Percentiles rank a stretch among this genome's conserved stretches.
Conservation (phyloP, 495 filamentous ascomycete species). For the Talaromyces proteolyticus region DNA sequence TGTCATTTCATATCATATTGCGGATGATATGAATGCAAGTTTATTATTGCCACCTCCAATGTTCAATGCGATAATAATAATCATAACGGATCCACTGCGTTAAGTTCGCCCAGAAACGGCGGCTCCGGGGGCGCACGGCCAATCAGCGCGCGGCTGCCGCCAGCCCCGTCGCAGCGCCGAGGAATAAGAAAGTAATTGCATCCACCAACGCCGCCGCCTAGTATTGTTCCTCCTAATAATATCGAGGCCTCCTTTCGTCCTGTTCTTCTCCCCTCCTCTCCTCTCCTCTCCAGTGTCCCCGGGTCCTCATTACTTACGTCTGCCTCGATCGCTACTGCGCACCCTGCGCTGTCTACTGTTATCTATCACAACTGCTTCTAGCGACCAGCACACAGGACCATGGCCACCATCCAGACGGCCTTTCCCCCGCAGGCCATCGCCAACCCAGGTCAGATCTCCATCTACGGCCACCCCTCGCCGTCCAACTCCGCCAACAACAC, state of each 20-base stretch:
- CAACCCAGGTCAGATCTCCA: constrained; percentile 26
- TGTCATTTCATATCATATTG: too few species aligned
- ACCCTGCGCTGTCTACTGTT: too few species aligned
- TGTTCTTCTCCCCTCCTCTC: not conserved
- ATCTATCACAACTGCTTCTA: not conserved
- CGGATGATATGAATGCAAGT: not conserved
- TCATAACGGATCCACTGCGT: not conserved
- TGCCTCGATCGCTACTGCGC: too few species aligned
- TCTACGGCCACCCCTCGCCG: constrained; percentile 39
- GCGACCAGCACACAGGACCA: not conserved
- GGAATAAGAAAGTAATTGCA: too few species aligned
- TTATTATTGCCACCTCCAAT: not conserved
- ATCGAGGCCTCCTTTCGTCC: not conserved
- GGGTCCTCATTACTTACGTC: too few species aligned
- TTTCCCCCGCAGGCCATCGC: constrained; percentile 3
- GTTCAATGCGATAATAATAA: not conserved
- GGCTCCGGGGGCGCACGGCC: not conserved
- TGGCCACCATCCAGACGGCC: not conserved
- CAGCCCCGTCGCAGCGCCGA: too few species aligned
- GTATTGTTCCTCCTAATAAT: too few species aligned
- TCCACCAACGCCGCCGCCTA: too few species aligned
- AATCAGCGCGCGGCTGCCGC: not conserved
- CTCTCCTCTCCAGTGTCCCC: not conserved
- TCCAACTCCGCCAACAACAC: constrained; percentile 42
- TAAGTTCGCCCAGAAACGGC: not conserved